Conservation (phyloP, 345 rosid species). For the Salix udensis region DNA sequence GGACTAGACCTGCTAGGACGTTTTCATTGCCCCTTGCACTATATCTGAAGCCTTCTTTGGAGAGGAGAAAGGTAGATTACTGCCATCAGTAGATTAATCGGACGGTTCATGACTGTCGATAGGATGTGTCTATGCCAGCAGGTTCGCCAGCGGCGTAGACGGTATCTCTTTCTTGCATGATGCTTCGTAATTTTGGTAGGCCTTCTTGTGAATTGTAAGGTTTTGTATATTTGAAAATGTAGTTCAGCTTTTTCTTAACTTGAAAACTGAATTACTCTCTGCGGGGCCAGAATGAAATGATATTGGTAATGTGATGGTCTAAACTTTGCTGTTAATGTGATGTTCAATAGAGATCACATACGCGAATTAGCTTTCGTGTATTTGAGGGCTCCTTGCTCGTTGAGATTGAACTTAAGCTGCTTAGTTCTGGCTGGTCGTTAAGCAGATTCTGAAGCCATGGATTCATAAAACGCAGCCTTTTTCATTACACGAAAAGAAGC, state of each 20-base stretch:
- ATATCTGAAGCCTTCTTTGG: neutral
- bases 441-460: neutral
- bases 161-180: neutral
- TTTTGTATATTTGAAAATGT: neutral
- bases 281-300: neutral
- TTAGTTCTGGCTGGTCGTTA: neutral
- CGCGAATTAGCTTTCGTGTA: too few relatives aligned
- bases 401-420: neutral
- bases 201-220: neutral
- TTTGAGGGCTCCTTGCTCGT: neutral
- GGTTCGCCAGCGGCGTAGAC: neutral
- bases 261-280: neutral
- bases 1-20: neutral
- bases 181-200: neutral
- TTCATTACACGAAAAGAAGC: neutral
- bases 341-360: too few relatives aligned
- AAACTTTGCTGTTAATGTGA: neutral
- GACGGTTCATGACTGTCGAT: neutral
- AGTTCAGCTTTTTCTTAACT: neutral
- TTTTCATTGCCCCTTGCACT: neutral
- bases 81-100: neutral
- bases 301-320: neutral
- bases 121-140: neutral
- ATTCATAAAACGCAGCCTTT: neutral
- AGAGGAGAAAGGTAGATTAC: neutral